Conservation (phyloP, 1,139 yeast species). For the Lodderomyces orthopsilosis region DNA sequence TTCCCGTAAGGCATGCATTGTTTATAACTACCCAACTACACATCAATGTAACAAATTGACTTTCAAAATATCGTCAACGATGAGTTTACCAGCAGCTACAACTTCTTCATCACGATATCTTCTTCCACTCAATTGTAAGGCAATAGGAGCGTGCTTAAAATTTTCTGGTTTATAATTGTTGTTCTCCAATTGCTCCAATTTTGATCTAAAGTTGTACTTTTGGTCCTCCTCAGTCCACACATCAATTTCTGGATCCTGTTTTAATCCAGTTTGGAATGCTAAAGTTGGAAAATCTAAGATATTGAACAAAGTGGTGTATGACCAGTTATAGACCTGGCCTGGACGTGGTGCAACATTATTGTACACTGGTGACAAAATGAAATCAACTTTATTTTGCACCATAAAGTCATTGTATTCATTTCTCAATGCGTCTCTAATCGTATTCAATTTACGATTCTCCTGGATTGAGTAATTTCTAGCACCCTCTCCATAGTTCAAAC, state of each 20-base stretch:
- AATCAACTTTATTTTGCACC: constrained; percentile 58
- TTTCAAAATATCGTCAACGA: constrained; percentile 27
- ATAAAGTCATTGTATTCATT: constrained; percentile 52
- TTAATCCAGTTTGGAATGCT: constrained; percentile 58
- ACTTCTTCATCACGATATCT: constrained; percentile 43
- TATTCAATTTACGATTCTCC: constrained; percentile 50
- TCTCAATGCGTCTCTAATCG: constrained; percentile 53
- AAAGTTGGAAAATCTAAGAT: constrained; percentile 62
- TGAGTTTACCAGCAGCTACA: constrained; percentile 38
- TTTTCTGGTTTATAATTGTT: constrained; percentile 31
- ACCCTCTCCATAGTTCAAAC: constrained; percentile 58
- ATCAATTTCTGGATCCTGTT: constrained; percentile 50
- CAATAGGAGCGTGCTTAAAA: constrained; percentile 41
- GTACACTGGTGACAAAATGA: constrained; percentile 65
- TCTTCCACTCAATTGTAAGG: constrained; percentile 39
- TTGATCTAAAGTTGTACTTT: constrained; percentile 34
- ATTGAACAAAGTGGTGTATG: constrained; percentile 69
- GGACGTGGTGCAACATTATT: constrained; percentile 72
- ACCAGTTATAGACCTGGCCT: constrained; percentile 68
- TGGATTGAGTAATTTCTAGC: constrained; percentile 37
- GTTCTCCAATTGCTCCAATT: constrained; percentile 43
- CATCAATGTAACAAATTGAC: constrained; percentile 20
- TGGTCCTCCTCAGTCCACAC: constrained; percentile 36
- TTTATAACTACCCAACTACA: constrained; percentile 2
- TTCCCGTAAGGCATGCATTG: neutral